Evolutionary conservation across 805 yeast genomes (phyloP).

Genomic region (Lachancea quebecensis): DNA sequence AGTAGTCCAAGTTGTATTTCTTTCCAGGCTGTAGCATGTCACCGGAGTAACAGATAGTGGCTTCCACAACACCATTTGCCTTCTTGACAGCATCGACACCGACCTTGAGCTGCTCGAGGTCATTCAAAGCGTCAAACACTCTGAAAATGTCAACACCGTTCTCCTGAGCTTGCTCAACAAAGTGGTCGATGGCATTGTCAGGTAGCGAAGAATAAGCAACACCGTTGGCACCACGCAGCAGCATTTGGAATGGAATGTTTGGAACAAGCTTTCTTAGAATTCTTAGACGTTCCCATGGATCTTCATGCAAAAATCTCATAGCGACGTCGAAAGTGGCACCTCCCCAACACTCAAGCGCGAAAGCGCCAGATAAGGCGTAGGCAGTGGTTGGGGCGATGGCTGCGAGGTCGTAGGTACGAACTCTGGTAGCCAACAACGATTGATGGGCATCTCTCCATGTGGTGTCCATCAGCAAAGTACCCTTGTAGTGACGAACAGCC

Average conservation of each 20-base stretch:
- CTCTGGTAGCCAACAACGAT: constrained; percentile 93
- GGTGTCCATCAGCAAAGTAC: constrained; percentile 93
- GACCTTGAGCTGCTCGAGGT: constrained; percentile 90
- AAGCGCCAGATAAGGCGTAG: constrained; percentile 81
- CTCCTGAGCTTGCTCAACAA: constrained; percentile 89
- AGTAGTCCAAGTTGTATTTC: constrained; percentile 91
- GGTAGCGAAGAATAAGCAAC: constrained; percentile 97
- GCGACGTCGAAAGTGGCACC: constrained; percentile 99
- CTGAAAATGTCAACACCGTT: constrained; percentile 97
- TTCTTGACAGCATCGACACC: constrained; percentile 97
- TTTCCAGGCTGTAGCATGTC: constrained; percentile 95
- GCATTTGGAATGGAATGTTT: constrained; percentile 98
- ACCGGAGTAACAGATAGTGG: constrained; percentile 97
- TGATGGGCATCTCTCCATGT: constrained; percentile 99
- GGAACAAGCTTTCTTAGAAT: constrained; percentile 85
- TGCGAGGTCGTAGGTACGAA: constrained; percentile 84
- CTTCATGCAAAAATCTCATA: constrained; percentile 97
- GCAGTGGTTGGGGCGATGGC: constrained; percentile 94
- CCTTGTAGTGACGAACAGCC: constrained; percentile 75
- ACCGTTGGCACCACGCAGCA: constrained; percentile 98
- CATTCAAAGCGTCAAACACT: constrained; percentile 96
- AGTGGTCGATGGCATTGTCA: constrained; percentile 97
- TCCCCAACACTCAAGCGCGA: constrained; percentile 99
- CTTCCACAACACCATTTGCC: constrained; percentile 99
- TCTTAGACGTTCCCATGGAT: constrained; percentile 96